Evolutionary conservation across 2,329 filamentous ascomycete species (phyloP), one percentile per base, ranked within the genome.

Genomic region (Blumeria graminis): DNA sequence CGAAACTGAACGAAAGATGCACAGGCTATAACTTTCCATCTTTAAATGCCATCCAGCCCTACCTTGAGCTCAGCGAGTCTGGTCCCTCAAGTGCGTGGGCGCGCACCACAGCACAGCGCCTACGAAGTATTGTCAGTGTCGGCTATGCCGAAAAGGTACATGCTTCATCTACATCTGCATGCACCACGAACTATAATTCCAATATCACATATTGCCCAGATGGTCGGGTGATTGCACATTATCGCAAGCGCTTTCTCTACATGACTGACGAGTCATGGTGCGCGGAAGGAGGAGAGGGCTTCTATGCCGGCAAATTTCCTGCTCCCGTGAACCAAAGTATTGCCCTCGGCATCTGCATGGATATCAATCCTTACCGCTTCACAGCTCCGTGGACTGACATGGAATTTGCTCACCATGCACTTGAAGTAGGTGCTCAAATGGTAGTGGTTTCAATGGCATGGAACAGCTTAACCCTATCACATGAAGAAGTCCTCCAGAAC

Each of bases 301-400:
- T 55, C 34, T 55, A 45, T 11, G 38, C 53, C 9, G 38, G 41
- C 16, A 16, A 55, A 4, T 33, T 45, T 41, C 53, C 53, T 33
- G 38, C 16, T 13, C 28, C 38, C n/a, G 38, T 41, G 18, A 13
- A 41, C 38, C 3, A 38, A 32, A 22, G 10, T 33, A 34, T 55
- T 28, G 53, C 53, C 5, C n/a, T 55, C 10, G 53, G 53, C 8
- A 55, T 55, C 10, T 55, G 53, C 28, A 55, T 55, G 53, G 53
- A 55, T 18, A 55, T 55, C 38, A 55, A 55, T 18, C 53, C 53
- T 22, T 55, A 55, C 18, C 36, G 33, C 13, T 55, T 41, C 28
- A 22, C 9, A 14, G 53, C 53, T 9, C 53, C 53, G 39, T 55
- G 38, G 38, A 18, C 33, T 11, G 28, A 45, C 6, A 45, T 32